Evolutionary conservation across 331 rosid genomes (phyloP), one percentile per base, ranked within the genome.

Genomic region (Spiraea crenata): DNA sequence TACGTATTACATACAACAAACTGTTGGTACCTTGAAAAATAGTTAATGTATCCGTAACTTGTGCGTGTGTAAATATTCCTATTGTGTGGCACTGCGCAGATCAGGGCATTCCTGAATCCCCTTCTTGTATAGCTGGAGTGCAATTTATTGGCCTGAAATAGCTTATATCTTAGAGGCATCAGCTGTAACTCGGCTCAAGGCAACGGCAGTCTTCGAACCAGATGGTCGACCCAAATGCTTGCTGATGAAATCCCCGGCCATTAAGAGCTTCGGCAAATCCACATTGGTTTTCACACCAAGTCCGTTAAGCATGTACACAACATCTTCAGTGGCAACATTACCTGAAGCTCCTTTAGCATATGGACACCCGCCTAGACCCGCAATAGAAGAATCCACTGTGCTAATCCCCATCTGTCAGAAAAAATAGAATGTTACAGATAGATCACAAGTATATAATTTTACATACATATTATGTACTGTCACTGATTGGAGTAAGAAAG

Each of bases 301-400:
- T 14, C 93, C 98, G 75, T 80, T 74, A 46, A 90, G 89, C 98
- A 87, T 88, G 90, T 93, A 93, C 34, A 93, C 90, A 35, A 90
- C 98, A 78, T 93, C 98, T 82, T 90, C 98, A 2, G 95, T 88
- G 20, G 98, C 90, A 20, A 90, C 92, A 49, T 93, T 90, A 72
- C 97, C 97, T 0, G 97, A 81, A 70, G 97, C 98, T 76, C 98
- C 98, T 75, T 85, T 88, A 7, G 98, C 98, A 76, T 90, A 90
- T 9, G 98, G 98, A 76, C 98, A 92, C 41, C 98, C 98, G 15
- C 98, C 98, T 42, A 92, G 85, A 65, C 97, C 97, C 39, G 98
- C 60, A 67, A 86, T 77, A 12, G 96, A 93, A 55, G 93, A 87
- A 85, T 90, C 97, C 44, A 88, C 82, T 10, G 86, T 83, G 75